These are phyloP conservation scores for Hypoxylon rubiginosum DNA, from an alignment of 2,329 filamentous ascomycete genomes.

Conservation along the genomic window DNA sequence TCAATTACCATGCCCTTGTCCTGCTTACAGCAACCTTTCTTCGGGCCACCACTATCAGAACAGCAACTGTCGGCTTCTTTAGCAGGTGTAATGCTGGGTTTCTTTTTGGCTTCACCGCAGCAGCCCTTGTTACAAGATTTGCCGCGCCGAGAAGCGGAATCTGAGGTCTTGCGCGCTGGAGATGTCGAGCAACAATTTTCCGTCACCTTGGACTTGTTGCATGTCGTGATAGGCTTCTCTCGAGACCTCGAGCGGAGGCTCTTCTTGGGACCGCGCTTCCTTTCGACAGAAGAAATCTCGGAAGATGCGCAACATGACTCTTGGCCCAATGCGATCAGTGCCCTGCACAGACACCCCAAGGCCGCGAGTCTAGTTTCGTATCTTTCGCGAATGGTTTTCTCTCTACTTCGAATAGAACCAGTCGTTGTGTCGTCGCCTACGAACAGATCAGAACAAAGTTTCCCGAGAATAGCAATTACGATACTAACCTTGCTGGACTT, in stretches of 20 bases:
- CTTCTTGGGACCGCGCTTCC: slow-evolving; percentile 47
- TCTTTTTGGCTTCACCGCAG: slow-evolving; percentile 21
- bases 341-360: slow-evolving; percentile 67
- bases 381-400: slow-evolving; percentile 48
- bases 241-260: slow-evolving; percentile 41
- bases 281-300: slow-evolving; percentile 45
- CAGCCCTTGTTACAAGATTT: slow-evolving; percentile 39
- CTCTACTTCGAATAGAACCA: slow-evolving; percentile 9
- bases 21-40: slow-evolving; percentile 19
- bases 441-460: slow-evolving; percentile 7
- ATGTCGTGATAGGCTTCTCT: slow-evolving; percentile 46
- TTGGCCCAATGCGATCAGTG: slow-evolving; percentile 64
- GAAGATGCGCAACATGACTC: slow-evolving; percentile 63
- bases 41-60: slow-evolving; percentile 1
- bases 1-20: slow-evolving; percentile 6
- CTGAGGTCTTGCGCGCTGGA: slow-evolving; percentile 15
- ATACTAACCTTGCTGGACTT: slow-evolving; percentile 22
- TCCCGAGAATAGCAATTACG: neutral
- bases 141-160: slow-evolving; percentile 5
- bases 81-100: neutral
- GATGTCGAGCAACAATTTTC: slow-evolving; percentile 19
- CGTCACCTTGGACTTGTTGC: slow-evolving; percentile 22
- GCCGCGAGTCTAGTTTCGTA: slow-evolving; percentile 61
- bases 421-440: slow-evolving; percentile 14
- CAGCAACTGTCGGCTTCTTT: slow-evolving; percentile 27